Base-by-base conservation (phyloP, 2,329 filamentous ascomycete species). In the Talaromyces sp. region DNA sequence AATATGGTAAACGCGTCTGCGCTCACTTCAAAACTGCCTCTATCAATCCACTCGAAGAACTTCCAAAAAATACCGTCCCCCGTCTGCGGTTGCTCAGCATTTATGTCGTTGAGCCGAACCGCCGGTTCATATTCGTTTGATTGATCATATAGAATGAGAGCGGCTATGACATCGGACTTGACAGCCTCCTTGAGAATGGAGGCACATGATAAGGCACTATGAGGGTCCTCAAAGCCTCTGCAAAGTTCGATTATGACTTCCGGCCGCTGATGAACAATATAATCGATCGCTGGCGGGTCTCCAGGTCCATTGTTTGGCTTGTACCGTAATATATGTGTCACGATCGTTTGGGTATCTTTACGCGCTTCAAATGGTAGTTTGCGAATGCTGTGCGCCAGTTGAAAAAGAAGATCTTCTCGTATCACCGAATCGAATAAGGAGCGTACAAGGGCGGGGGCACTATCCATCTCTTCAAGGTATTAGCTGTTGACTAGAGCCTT, bases 1-100 rank as follows among this genome's bases (percentile, higher is more conserved):
- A 99, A 99, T 4, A 94, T 98, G 65, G 93, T 97, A 77, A 99
- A 99, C 1, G 95, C 94, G 82, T 99, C 95, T 37, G 95, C 94
- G 72, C 93, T 93, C 69, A 98, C 92, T 81, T 99, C 95, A 73
- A 99, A 99, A 35, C 91, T 93, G 71, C 93, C 92, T 79, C 92
- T 92, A 80, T 98, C 93, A 72, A 99, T 96, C 92, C 94, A 99
- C 67, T 90, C 88, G 74, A 99, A 98, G 79, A 98, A 98, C 56
- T 87, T 89, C 95, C 95, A 99, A 76, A 99, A 97, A 1, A 97
- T 88, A 3, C 94, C 94, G 52, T 88, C 85, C 13, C 93, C 93
- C 56, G 86, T 90, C 71, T 95, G 90, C 39, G 86, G 87, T 47
- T 87, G 80, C 66, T 92, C 89, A 56, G 90, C 87, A 72, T 95